Evolutionary conservation across 768 basidiomycete species (phyloP), one percentile per base, ranked within the genome.

Genomic region (Auricularia auricula-judae): DNA sequence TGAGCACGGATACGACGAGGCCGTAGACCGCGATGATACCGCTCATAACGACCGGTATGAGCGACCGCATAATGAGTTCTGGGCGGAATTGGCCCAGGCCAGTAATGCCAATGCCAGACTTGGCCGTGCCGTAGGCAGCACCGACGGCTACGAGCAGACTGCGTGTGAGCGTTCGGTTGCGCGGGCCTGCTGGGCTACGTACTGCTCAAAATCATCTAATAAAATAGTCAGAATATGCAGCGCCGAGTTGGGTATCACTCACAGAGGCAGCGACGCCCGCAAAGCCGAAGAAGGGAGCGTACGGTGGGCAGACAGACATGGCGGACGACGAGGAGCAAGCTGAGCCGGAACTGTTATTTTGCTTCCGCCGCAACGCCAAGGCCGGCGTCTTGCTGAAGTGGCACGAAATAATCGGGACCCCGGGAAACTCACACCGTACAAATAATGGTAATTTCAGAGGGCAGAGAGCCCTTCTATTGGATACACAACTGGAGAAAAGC

Each of bases 11-110:
- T 14, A 98, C 95, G 8, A 98, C 96, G 51, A 98, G 82, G 7
- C 95, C 95, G 72, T 98, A 98, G 43, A 98, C 95, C 36, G 95
- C 94, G 68, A 97, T 95, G 75, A 97, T 97, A 77, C 95, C 94
- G 65, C 93, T 91, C 94, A 98, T 97, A 74, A 98, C 93, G 42
- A 97, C 94, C 3, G 95, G 95, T 67, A 98, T 93, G 63, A 97
- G 81, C 16, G 93, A 95, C 93, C 95, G 70, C 97, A 99, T 99
- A 73, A 99, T 92, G 69, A 98, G 82, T 72, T 99, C 97, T 67
- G 97, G 97, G 72, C 84, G 87, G 78, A 98, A 95, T 61, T 87
- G 85, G 63, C 94, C 95, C 65, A 98, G 78, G 34, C 97, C 96
- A 64, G 97, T 87, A 72, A 98, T 98, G 29, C 95, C 95, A 69